phyloP scores from a whole-genome alignment of 805 yeast species.

The Starmerella davenportii region DNA sequence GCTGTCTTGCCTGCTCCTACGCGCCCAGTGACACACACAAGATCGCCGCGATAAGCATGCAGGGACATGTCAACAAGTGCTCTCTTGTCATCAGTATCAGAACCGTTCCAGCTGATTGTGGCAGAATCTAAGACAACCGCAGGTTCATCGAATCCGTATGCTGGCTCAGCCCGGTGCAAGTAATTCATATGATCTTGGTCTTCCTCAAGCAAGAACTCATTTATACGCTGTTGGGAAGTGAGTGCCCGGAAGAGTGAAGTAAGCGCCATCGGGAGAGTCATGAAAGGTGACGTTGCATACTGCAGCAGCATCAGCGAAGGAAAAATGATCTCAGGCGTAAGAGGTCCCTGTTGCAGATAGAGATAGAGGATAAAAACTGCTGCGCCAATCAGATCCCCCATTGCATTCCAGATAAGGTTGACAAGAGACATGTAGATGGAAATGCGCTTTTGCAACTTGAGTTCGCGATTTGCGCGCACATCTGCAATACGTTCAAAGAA shows the following conservation, averaged over 20 bases:
- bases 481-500: conserved; percentile 50
- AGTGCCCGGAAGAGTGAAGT: conserved; percentile 73
- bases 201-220: conserved; percentile 43
- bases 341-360: conserved; percentile 39
- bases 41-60: conserved; percentile 49
- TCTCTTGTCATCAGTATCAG: conserved; percentile 23
- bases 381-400: conserved; percentile 77
- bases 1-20: conserved; percentile 82
- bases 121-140: conserved; percentile 24
- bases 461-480: conserved; percentile 70
- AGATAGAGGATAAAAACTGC: conserved; percentile 75
- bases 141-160: conserved; percentile 42
- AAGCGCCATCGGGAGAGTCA: conserved; percentile 75
- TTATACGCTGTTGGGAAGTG: conserved; percentile 37
- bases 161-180: conserved; percentile 31
- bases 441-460: conserved; percentile 47
- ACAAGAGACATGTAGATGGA: conserved; percentile 34
- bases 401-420: conserved; percentile 33
- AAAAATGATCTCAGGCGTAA: conserved; percentile 73
- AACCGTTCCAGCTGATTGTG: conserved; percentile 38
- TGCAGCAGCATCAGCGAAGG: conserved; percentile 43
- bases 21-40: conserved; percentile 65
- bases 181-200: conserved; percentile 70
- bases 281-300: conserved; percentile 70
- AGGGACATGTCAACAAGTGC: conserved; percentile 33